phyloP scores from a whole-genome alignment of 768 basidiomycete genomes.

The Pleurotus tuoliensis region DNA sequence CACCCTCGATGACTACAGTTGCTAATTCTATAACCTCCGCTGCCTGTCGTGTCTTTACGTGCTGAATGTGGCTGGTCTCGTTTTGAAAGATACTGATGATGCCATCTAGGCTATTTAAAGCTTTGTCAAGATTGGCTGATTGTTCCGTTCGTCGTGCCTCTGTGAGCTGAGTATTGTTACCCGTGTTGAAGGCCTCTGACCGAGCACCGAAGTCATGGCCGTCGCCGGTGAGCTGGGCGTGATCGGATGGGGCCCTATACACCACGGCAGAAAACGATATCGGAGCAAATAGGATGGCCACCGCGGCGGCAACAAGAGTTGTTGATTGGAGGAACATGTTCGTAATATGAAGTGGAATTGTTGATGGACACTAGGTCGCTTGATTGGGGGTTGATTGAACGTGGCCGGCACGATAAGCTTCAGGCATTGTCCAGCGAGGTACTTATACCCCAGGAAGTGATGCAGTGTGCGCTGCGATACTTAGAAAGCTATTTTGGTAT shows the following conservation, averaged over 20 bases:
- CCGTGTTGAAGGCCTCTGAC: not conserved
- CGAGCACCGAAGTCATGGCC: not conserved
- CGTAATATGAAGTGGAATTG: not conserved
- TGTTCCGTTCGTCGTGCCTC: not conserved
- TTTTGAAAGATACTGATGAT: not conserved
- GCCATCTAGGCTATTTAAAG: no score
- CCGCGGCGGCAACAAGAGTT: not conserved
- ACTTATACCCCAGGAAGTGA: not conserved
- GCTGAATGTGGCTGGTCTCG: not conserved
- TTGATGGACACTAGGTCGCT: conserved; percentile 3
- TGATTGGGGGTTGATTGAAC: not conserved
- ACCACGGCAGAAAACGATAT: not conserved
- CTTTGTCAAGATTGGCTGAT: no score
- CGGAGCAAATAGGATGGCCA: not conserved
- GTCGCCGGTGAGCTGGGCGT: not conserved
- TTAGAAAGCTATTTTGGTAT: no score
- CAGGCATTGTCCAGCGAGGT: not conserved
- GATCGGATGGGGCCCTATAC: not conserved
- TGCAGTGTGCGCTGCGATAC: no score
- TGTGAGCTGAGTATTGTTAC: not conserved
- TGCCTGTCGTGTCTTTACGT: not conserved
- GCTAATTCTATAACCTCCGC: not conserved
- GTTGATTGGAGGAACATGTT: not conserved
- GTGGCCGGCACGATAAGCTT: conserved; percentile 1
- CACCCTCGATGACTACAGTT: not conserved